phyloP scores from a whole-genome alignment of 2,329 filamentous ascomycete species.

The Fusarium sp. region DNA sequence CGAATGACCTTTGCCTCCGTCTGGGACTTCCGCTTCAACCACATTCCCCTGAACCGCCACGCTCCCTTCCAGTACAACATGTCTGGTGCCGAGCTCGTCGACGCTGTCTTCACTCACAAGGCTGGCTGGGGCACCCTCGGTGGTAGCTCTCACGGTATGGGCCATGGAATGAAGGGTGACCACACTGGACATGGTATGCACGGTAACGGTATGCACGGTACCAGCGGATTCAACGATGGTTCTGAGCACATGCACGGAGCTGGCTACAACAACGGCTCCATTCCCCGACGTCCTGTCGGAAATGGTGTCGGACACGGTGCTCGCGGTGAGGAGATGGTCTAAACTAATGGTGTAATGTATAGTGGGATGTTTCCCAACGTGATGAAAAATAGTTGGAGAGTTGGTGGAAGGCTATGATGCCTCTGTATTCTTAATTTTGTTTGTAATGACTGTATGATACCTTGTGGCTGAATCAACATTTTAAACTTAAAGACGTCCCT shows the following conservation, averaged over 20 bases:
- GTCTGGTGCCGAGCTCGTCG: slow-evolving; percentile 60
- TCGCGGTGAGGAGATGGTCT: slow-evolving; percentile 35
- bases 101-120: slow-evolving; percentile 68
- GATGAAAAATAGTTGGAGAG: not conserved
- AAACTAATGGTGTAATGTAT: not conserved
- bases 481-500: too few species aligned
- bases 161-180: slow-evolving; percentile 3
- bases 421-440: slow-evolving; percentile 1
- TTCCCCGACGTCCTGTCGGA: slow-evolving; percentile 35
- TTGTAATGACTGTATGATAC: slow-evolving; percentile 19
- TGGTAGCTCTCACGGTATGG: slow-evolving; percentile 14
- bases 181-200: not conserved
- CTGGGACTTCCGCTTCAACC: slow-evolving; percentile 75
- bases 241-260: slow-evolving; percentile 28
- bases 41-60: slow-evolving; percentile 71
- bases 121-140: slow-evolving; percentile 66
- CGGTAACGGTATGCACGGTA: not conserved
- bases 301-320: slow-evolving; percentile 3
- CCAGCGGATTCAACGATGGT: slow-evolving; percentile 24
- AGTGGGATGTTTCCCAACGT: too few species aligned
- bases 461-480: slow-evolving; percentile 13
- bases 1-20: slow-evolving; percentile 74
- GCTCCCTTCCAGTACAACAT: slow-evolving; percentile 63
- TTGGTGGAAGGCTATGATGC: not conserved
- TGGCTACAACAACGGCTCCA: slow-evolving; percentile 21